phyloP scores from a whole-genome alignment of 2,329 filamentous ascomycete species.

The Trichoderma sp. region DNA sequence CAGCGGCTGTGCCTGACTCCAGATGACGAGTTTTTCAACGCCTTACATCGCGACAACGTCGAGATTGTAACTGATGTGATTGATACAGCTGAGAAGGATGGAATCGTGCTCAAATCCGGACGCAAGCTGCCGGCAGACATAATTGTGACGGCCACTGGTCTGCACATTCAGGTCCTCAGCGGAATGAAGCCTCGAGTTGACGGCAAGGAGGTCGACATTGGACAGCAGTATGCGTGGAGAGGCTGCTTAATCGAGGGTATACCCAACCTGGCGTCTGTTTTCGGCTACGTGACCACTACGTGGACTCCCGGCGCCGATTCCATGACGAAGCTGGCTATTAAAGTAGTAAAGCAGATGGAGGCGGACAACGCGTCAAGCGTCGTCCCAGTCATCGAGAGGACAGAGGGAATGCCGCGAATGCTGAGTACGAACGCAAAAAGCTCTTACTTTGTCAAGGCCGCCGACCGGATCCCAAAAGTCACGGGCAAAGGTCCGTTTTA shows the following conservation, averaged over 20 bases:
- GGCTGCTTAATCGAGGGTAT: constrained; percentile 63
- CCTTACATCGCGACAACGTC: constrained; percentile 44
- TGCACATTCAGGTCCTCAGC: constrained; percentile 58
- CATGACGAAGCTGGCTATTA: constrained; percentile 44
- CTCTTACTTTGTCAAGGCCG: constrained; percentile 37
- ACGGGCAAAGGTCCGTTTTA: constrained; percentile 38
- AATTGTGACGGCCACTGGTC: constrained; percentile 66
- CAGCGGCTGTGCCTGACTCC: constrained; percentile 71
- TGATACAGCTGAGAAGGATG: constrained; percentile 45
- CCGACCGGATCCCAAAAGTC: constrained; percentile 37
- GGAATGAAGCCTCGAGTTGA: constrained; percentile 54
- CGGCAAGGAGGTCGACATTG: constrained; percentile 45
- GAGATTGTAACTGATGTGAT: constrained; percentile 53
- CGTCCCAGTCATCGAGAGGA: constrained; percentile 41
- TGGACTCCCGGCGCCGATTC: constrained; percentile 67
- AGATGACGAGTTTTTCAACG: constrained; percentile 55
- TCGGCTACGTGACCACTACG: constrained; percentile 63
- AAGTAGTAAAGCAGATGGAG: constrained; percentile 54
- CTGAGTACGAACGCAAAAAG: constrained; percentile 31
- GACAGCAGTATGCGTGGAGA: constrained; percentile 59
- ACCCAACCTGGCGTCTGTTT: constrained; percentile 59
- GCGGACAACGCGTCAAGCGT: constrained; percentile 43
- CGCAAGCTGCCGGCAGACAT: constrained; percentile 58
- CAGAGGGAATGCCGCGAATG: constrained; percentile 26
- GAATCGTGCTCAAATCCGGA: constrained; percentile 48